A percentile compares a stretch with the other conserved stretches of the same genome.
Conservation (phyloP, 805 yeast species). For the Candida oleophila region DNA sequence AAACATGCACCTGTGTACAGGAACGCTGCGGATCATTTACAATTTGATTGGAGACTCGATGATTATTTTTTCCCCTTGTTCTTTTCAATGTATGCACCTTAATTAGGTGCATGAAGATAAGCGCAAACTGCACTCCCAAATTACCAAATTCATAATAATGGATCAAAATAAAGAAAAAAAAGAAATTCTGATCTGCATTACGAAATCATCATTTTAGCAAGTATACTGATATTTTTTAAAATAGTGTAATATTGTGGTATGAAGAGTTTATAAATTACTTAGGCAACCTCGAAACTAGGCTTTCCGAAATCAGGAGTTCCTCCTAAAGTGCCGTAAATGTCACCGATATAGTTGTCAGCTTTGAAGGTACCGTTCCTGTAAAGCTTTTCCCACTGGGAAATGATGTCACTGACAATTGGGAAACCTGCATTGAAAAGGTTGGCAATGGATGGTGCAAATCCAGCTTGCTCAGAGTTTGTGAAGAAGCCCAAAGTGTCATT, state of each 20-base stretch:
- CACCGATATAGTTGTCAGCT: constrained; percentile 62
- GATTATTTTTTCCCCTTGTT: background rate
- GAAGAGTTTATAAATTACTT: constrained; percentile 3
- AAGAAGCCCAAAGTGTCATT: constrained; percentile 51
- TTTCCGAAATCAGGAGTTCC: constrained; percentile 41
- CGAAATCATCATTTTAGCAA: too few species aligned
- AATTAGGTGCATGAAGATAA: background rate
- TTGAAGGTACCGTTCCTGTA: constrained; percentile 30
- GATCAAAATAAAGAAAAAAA: background rate
- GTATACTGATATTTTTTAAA: too few species aligned
- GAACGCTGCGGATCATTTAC: background rate
- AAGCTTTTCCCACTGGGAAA: constrained; percentile 46
- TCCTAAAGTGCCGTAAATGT: constrained; percentile 55
- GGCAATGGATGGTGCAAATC: constrained; percentile 44
- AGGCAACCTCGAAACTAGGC: constrained; percentile 21
- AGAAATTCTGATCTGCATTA: constrained; percentile 1
- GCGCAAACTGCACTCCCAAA: background rate
- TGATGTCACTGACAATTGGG: constrained; percentile 54
- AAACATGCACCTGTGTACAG: background rate
- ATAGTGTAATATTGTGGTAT: too few species aligned
- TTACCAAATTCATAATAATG: background rate
- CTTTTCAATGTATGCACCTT: background rate
- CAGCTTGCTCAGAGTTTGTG: constrained; percentile 50
- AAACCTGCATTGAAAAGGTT: constrained; percentile 55
- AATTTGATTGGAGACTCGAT: background rate